Conservation (phyloP, 208 protist genomes). For the Acanthamoeba healyi region DNA sequence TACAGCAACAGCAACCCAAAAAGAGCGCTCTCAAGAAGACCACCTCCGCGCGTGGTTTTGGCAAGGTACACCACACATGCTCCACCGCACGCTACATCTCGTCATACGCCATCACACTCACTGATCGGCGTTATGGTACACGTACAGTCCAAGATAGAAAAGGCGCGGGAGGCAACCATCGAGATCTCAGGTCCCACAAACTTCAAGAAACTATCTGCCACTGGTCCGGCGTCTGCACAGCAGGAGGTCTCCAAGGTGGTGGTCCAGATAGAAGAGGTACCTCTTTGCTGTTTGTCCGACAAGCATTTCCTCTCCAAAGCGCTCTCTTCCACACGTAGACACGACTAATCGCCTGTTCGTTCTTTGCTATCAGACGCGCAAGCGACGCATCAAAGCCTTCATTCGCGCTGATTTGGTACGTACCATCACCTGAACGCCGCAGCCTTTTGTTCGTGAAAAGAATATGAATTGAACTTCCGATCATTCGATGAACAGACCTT, state of each 20-base stretch:
- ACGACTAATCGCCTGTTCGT: too few relatives aligned
- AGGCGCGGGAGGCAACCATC: background rate
- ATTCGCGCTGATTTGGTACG: conserved; percentile 54
- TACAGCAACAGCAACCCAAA: background rate
- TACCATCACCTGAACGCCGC: background rate
- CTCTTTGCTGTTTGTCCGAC: too few relatives aligned
- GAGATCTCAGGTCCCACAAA: conserved; percentile 26
- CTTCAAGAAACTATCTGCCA: conserved; percentile 37
- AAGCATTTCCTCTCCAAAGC: too few relatives aligned
- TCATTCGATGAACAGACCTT: background rate
- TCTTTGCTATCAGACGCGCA: conserved; percentile 1
- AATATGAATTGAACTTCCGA: background rate
- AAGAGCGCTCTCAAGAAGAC: conserved; percentile 25
- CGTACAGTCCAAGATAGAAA: background rate
- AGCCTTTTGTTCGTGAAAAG: background rate
- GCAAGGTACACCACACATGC: conserved; percentile 12
- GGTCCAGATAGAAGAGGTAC: conserved; percentile 50
- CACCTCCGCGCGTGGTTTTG: background rate
- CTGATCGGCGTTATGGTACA: background rate
- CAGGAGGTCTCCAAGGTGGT: conserved; percentile 68
- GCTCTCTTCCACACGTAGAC: background rate
- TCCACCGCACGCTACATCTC: too few relatives aligned
- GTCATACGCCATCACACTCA: background rate
- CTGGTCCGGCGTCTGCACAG: background rate
- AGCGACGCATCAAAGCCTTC: conserved; percentile 64